Base-by-base conservation (phyloP, 352 stramenopile genomes). In the Phytophthora multivora region DNA sequence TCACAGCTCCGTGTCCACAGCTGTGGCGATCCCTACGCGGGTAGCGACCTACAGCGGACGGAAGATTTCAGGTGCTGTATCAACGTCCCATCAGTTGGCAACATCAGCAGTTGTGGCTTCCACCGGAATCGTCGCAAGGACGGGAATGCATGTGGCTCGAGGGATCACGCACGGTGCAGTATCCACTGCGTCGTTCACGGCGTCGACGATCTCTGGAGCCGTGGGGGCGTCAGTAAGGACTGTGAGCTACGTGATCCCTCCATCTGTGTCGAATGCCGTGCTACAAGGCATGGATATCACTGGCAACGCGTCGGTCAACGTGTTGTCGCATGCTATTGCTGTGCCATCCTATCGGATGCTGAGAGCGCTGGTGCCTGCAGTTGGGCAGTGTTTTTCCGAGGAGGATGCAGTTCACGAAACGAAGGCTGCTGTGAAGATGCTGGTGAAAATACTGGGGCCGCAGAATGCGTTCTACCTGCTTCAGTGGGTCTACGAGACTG, bases 401-500 rank as follows among this genome's bases (percentile, higher is more conserved):
- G 72, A 89, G 39, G 66, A 90, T 47, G 77, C 71, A 4, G 69
- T 91, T 15, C 60, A 78, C 26, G 67, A 69, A 33, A 89, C 79
- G 6, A 73, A 76, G 26, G 63, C 79, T 31, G 47, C 57, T 11
- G 82, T 91, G 5, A 76, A 76, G 30, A 53, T 86, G 50, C 52
- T 93, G 6, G 68, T 90, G 7, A 75, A 79, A 23, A 25, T 85
- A 18, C 46, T 93, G 12, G 84, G 84, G 0, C 84, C 84, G 15
- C 84, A 93, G 51, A 91, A 90, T 49, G 84, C 82, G 12, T 84
- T 89, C 43, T 87, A 89, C 57, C 16, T 91, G 41, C 63, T 93
- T 25, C 88, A 90, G 57, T 86, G 66, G 49, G 51, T 83, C 30
- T 89, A 91, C 65, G 79, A 93, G 66, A 82, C 75, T 0, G 66